These are phyloP conservation scores for Monilinia aucupariae DNA, from an alignment of 2,329 filamentous ascomycete species.

Conservation along the genomic window DNA sequence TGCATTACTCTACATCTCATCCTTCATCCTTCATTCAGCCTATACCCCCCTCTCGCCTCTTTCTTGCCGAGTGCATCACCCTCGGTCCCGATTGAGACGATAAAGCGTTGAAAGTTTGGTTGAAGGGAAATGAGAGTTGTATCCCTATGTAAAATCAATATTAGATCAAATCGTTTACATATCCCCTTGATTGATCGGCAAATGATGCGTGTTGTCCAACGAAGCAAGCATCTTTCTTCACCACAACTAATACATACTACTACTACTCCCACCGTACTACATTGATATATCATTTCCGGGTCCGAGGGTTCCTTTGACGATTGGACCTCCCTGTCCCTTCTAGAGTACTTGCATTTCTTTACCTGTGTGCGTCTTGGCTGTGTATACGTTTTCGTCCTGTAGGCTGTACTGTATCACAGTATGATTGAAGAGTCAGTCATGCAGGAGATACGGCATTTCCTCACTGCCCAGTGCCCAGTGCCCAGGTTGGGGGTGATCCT, in stretches of 20 bases:
- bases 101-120: neutral
- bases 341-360: neutral
- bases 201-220: no score
- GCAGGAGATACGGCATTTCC: conserved; percentile 2
- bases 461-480: neutral
- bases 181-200: no score
- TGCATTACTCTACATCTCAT: no score
- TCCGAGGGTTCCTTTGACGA: neutral
- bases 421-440: neutral
- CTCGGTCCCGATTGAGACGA: neutral
- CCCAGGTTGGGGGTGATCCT: neutral
- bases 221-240: no score
- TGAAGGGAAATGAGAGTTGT: neutral
- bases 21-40: no score
- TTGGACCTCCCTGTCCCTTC: neutral
- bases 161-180: no score
- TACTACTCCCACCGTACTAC: conserved; percentile 1
- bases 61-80: no score
- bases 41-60: no score
- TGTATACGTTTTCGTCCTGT: neutral
- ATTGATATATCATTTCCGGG: neutral
- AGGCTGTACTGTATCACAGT: no score
- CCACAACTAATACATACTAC: neutral
- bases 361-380: neutral
- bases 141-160: no score